phyloP scores from a whole-genome alignment of 192 early-diverging fungal species.

The Coemansia sp. region DNA sequence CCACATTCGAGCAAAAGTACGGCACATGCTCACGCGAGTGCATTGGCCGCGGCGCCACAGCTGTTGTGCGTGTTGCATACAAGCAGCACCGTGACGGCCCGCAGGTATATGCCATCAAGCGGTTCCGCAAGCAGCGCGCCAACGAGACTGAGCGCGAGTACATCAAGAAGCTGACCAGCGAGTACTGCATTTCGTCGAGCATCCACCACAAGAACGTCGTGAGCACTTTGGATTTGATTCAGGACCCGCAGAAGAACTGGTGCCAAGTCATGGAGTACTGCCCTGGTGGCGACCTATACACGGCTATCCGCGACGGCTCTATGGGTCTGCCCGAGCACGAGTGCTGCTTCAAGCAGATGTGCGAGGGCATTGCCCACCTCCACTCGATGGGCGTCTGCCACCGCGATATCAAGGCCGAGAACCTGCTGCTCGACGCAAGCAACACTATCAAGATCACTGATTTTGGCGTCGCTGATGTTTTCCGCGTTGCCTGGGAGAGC shows the following conservation, averaged over 20 bases:
- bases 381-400: conserved; percentile 97
- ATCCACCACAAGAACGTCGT: conserved; percentile 91
- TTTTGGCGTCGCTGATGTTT: conserved; percentile 97
- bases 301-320: conserved; percentile 67
- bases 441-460: conserved; percentile 95
- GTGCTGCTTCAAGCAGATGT: conserved; percentile 93
- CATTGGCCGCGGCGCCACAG: conserved; percentile 89
- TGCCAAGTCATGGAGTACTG: conserved; percentile 87
- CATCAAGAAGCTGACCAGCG: conserved; percentile 90
- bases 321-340: conserved; percentile 80
- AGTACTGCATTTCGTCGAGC: conserved; percentile 93
- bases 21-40: conserved; percentile 70
- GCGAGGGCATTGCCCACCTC: conserved; percentile 84
- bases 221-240: conserved; percentile 92
- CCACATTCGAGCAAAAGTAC: conserved; percentile 71
- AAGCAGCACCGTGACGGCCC: conserved; percentile 64
- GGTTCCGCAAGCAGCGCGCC: conserved; percentile 83
- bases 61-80: conserved; percentile 84
- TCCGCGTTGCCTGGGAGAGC: conserved; percentile 84
- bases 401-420: conserved; percentile 82
- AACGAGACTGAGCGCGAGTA: conserved; percentile 92
- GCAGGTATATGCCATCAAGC: conserved; percentile 86
- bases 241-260: conserved; percentile 82
- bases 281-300: conserved; percentile 89
- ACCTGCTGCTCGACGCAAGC: conserved; percentile 77